Evolutionary conservation across 495 filamentous ascomycete genomes (phyloP).

Genomic region (Penicillium paxilli): DNA sequence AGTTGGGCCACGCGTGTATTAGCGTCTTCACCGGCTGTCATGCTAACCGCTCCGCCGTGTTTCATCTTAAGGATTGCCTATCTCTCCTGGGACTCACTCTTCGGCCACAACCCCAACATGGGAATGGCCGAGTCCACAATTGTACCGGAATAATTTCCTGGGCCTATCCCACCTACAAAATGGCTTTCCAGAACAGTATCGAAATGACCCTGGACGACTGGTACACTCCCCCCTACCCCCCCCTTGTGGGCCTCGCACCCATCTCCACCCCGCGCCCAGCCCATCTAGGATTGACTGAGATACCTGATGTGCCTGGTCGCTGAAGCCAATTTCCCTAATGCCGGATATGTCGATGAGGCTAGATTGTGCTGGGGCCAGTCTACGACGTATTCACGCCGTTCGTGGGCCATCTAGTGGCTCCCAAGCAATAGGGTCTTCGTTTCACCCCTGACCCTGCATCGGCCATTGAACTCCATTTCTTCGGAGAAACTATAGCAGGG

Average conservation of each 20-base stretch:
- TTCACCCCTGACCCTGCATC: neutral
- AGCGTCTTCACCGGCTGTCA: slow-evolving; percentile 1
- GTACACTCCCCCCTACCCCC: too few relatives aligned
- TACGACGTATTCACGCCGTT: slow-evolving; percentile 7
- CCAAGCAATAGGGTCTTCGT: neutral
- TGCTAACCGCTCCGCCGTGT: slow-evolving; percentile 17
- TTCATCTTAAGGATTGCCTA: slow-evolving; percentile 23
- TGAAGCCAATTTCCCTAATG: neutral
- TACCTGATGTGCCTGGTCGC: neutral
- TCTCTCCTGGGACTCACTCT: slow-evolving; percentile 11
- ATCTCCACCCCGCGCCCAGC: slow-evolving; percentile 2
- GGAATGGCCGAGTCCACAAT: slow-evolving; percentile 14
- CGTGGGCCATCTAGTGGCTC: slow-evolving; percentile 11
- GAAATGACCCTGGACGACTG: slow-evolving; percentile 15
- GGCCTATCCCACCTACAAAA: slow-evolving; percentile 14
- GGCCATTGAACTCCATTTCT: neutral
- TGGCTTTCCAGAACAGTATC: neutral
- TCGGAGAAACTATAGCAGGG: slow-evolving; percentile 3
- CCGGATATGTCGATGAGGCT: neutral
- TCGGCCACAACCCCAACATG: slow-evolving; percentile 13
- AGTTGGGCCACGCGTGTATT: slow-evolving; percentile 11
- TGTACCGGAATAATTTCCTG: slow-evolving; percentile 20
- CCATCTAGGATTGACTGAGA: neutral
- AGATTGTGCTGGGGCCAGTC: slow-evolving; percentile 9
- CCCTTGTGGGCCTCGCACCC: slow-evolving; percentile 5